Evolutionary conservation across 2,329 filamentous ascomycete species (phyloP).

Genomic region (Diaporthe longicolla): DNA sequence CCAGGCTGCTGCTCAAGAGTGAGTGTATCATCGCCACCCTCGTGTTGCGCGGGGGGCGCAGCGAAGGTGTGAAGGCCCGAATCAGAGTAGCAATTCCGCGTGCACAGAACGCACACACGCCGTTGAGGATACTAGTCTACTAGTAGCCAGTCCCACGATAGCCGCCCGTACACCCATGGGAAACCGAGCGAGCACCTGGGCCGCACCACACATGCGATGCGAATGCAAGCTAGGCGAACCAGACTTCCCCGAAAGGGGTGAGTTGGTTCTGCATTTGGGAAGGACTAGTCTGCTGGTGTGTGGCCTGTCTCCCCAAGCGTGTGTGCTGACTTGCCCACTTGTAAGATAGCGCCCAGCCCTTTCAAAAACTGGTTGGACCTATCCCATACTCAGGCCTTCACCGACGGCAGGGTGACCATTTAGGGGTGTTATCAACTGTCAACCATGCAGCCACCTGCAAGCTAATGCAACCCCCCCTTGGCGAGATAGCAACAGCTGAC

Average conservation of each 20-base stretch:
- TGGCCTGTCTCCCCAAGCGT: background rate
- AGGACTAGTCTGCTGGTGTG: background rate
- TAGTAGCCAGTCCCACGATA: slow-evolving; percentile 9
- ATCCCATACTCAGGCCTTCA: slow-evolving; percentile 2
- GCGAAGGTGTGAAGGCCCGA: background rate
- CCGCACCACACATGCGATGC: background rate
- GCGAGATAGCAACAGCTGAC: slow-evolving; percentile 33
- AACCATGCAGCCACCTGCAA: slow-evolving; percentile 32
- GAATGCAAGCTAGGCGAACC: slow-evolving; percentile 12
- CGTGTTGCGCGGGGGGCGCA: slow-evolving; percentile 21
- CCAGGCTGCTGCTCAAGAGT: background rate
- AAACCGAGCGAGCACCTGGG: background rate
- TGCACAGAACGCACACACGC: slow-evolving; percentile 23
- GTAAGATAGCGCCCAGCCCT: background rate
- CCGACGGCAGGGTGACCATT: slow-evolving; percentile 8
- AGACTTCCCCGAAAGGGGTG: slow-evolving; percentile 13
- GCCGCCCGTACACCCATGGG: background rate
- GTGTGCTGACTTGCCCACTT: background rate
- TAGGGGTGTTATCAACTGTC: slow-evolving; percentile 28
- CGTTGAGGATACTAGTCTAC: background rate
- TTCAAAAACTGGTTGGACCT: background rate
- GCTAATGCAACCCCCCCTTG: slow-evolving; percentile 28
- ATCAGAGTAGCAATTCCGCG: slow-evolving; percentile 11
- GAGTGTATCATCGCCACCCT: background rate
- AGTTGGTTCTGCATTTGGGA: background rate